These are phyloP conservation scores for Colletotrichum sp. DNA, from an alignment of 2,329 filamentous ascomycete genomes.

Conservation along the genomic window DNA sequence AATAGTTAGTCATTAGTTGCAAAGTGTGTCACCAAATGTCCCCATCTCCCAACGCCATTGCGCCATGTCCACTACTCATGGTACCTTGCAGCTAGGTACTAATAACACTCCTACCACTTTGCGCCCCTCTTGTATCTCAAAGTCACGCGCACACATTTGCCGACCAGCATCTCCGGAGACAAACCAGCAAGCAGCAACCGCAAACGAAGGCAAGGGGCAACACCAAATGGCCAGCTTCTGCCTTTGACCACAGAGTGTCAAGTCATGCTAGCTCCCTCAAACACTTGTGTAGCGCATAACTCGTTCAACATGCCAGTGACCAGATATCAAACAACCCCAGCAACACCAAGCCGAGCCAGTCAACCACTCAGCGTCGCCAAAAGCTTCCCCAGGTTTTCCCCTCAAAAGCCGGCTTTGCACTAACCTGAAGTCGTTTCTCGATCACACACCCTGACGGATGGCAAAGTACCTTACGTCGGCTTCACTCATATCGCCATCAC, in stretches of 20 bases:
- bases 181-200: neutral
- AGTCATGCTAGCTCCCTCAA: neutral
- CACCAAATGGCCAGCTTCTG: neutral
- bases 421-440: neutral
- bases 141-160: neutral
- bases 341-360: neutral
- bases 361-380: constrained; percentile 4
- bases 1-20: neutral
- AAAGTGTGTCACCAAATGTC: neutral
- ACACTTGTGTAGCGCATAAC: neutral
- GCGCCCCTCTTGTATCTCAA: neutral
- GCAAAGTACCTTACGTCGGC: neutral
- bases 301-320: neutral
- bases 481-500: neutral
- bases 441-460: neutral
- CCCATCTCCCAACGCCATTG: neutral
- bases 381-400: constrained; percentile 15
- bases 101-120: neutral
- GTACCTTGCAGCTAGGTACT: neutral
- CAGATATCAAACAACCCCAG: neutral
- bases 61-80: neutral
- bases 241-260: neutral
- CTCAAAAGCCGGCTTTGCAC: neutral
- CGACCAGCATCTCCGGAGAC: neutral
- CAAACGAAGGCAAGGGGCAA: neutral